A percentile compares a stretch with the other conserved stretches of the same genome.
phyloP scores from a whole-genome alignment of 352 stramenopile species.

The Globisporangium polare region DNA sequence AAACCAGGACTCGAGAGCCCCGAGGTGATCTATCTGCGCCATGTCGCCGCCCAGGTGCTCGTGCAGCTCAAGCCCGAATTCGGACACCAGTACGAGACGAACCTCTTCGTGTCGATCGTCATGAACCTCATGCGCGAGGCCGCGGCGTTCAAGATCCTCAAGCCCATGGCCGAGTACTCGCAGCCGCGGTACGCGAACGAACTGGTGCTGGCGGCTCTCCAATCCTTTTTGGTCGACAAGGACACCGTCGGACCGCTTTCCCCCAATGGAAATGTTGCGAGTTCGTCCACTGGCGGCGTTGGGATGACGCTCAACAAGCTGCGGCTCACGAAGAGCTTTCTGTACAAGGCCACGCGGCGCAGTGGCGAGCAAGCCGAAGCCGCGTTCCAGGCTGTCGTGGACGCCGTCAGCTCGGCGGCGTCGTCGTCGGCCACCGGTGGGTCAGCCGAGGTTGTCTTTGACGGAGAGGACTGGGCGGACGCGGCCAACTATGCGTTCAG shows the following conservation, averaged over 20 bases:
- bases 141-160: constrained; percentile 57
- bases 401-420: constrained; percentile 49
- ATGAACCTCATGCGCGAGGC: constrained; percentile 63
- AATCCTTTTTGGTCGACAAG: constrained; percentile 31
- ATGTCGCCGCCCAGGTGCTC: constrained; percentile 62
- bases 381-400: constrained; percentile 64
- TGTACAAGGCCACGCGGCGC: constrained; percentile 69
- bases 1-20: constrained; percentile 30
- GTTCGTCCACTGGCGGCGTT: constrained; percentile 15
- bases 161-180: constrained; percentile 65
- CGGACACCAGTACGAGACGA: constrained; percentile 38
- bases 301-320: constrained; percentile 50
- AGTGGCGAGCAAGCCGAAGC: constrained; percentile 68
- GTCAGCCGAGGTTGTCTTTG: constrained; percentile 34
- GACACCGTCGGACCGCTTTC: constrained; percentile 14
- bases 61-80: constrained; percentile 66
- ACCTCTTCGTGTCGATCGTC: constrained; percentile 65
- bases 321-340: constrained; percentile 50
- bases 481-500: constrained; percentile 17
- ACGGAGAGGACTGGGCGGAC: constrained; percentile 58
- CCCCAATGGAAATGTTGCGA: constrained; percentile 7
- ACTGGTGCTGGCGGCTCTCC: constrained; percentile 41
- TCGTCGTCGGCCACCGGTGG: constrained; percentile 30
- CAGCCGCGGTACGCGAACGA: constrained; percentile 71
- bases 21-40: constrained; percentile 59